These are phyloP conservation scores for Panicum virgatum DNA, from an alignment of 202 grass and related monocot species.

Conservation along the genomic window DNA sequence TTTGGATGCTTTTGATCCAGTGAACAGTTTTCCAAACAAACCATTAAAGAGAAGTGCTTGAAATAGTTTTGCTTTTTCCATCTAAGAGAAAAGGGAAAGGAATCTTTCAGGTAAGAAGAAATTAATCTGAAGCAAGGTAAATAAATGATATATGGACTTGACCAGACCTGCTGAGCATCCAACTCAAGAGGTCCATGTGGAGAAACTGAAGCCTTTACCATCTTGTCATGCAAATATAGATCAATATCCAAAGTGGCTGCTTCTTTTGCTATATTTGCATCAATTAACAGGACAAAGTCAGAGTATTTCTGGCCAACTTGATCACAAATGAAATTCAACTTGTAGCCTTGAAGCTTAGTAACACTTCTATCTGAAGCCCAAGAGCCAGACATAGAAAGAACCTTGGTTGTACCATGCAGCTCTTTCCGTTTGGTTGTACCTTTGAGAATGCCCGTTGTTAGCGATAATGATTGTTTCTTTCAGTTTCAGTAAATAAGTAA, in stretches of 20 bases:
- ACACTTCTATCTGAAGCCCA: constrained; percentile 60
- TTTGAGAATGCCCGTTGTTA: constrained; percentile 30
- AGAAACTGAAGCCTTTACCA: constrained; percentile 77
- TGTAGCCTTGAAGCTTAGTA: constrained; percentile 78
- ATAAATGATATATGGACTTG: constrained; percentile 27
- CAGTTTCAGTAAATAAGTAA: not conserved
- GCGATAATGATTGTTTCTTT: not conserved
- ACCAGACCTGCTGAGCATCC: constrained; percentile 64
- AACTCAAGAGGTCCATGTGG: constrained; percentile 66
- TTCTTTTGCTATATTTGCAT: constrained; percentile 70
- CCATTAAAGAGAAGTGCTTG: constrained; percentile 89
- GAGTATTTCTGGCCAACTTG: constrained; percentile 70
- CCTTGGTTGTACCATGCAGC: constrained; percentile 58
- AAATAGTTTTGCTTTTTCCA: constrained; percentile 74
- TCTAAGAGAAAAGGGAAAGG: constrained; percentile 44
- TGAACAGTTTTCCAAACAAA: constrained; percentile 80
- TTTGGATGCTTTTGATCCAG: constrained; percentile 51
- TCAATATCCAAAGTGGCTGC: constrained; percentile 62
- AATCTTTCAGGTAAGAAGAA: constrained; percentile 37
- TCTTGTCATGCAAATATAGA: constrained; percentile 82
- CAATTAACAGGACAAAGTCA: constrained; percentile 74
- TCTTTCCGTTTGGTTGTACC: constrained; percentile 95
- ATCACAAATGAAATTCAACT: constrained; percentile 74
- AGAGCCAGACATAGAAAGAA: constrained; percentile 65
- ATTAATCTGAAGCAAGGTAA: constrained; percentile 22